phyloP scores from a whole-genome alignment of 345 rosid genomes.

The Stellera chamaejasme region DNA sequence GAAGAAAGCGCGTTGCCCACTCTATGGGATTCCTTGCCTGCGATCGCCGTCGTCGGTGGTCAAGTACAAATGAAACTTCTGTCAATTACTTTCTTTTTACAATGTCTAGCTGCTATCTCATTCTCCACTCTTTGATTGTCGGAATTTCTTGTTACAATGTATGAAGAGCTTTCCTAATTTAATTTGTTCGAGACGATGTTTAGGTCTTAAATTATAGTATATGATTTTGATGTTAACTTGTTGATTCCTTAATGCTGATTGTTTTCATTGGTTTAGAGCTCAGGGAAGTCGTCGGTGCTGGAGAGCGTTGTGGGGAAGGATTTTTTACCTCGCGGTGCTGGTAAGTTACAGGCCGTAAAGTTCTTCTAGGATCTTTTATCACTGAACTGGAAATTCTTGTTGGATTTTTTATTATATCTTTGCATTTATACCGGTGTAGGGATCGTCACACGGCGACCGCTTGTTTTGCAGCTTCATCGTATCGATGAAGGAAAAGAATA shows the following conservation, averaged over 20 bases:
- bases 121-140: not conserved
- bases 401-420: not conserved
- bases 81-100: not conserved
- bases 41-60: constrained; percentile 97
- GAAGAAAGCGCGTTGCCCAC: constrained; percentile 94
- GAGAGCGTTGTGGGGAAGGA: constrained; percentile 95
- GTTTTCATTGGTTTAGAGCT: constrained; percentile 47
- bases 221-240: not conserved
- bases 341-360: constrained; percentile 21
- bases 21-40: constrained; percentile 90
- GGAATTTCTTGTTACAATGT: not conserved
- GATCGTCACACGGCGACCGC: constrained; percentile 95
- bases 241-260: constrained; percentile 12
- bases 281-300: constrained; percentile 94
- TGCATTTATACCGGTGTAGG: constrained; percentile 34
- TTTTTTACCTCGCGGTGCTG: constrained; percentile 95
- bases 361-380: too few relatives aligned
- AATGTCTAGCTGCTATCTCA: not conserved
- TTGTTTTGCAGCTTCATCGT: constrained; percentile 90
- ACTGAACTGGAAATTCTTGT: constrained; percentile 1
- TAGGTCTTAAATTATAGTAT: too few relatives aligned
- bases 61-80: constrained; percentile 40
- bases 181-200: constrained; percentile 1
- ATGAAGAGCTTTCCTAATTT: not conserved
- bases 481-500: constrained; percentile 88